These are phyloP conservation scores for Massariosphaeria phaeospora DNA, from an alignment of 495 filamentous ascomycete genomes.

Conservation along the genomic window DNA sequence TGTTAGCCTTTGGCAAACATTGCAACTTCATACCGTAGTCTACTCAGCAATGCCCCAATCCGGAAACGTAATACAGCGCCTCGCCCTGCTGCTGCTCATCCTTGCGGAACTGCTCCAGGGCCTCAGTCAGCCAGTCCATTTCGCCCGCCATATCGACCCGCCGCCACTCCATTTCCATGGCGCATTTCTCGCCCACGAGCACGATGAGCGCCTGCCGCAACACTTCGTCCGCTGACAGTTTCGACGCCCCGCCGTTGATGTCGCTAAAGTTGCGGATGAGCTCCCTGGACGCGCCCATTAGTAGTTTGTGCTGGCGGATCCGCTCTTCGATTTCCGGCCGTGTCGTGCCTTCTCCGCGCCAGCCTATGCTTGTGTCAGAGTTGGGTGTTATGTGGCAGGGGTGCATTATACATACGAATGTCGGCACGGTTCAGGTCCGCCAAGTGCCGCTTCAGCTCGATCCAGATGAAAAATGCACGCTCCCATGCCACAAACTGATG, in stretches of 20 bases:
- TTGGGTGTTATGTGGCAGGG: too few species aligned
- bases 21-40: too few species aligned
- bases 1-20: too few species aligned
- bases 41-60: too few species aligned
- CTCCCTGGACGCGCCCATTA: conserved; percentile 12
- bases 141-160: neutral
- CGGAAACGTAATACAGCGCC: too few species aligned
- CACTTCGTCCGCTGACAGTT: conserved; percentile 15
- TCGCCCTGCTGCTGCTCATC: conserved; percentile 11
- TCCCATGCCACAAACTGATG: conserved; percentile 9
- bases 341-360: conserved; percentile 5
- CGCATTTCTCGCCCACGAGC: conserved; percentile 5
- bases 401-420: conserved; percentile 10
- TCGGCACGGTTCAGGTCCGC: conserved; percentile 17
- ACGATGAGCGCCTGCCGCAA: conserved; percentile 18
- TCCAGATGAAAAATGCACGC: conserved; percentile 21
- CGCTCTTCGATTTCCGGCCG: conserved; percentile 3
- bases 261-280: conserved; percentile 12
- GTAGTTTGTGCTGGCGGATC: conserved; percentile 6
- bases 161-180: conserved; percentile 6
- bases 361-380: neutral
- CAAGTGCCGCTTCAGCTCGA: conserved; percentile 18
- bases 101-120: conserved; percentile 1
- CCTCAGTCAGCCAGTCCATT: conserved; percentile 1
- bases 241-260: neutral